Percentiles rank a stretch among this genome's conserved stretches.
These are phyloP conservation scores for Tetrahymena elliotti DNA, from an alignment of 73 alveolate species.

Conservation along the genomic window DNA sequence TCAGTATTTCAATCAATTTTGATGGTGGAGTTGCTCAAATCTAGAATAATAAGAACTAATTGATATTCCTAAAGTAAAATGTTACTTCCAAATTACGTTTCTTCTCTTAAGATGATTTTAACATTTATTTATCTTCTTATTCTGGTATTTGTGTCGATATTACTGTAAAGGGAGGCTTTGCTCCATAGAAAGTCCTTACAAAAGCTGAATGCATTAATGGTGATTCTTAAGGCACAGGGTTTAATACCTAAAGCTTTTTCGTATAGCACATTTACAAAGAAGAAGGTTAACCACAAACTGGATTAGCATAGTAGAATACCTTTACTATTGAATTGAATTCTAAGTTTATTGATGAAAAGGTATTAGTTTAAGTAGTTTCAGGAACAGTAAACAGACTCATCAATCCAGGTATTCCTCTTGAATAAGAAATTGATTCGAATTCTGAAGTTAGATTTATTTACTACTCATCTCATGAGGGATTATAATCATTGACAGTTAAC, in stretches of 20 bases:
- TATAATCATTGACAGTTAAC: not conserved
- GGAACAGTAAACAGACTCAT: not conserved
- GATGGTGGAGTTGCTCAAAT: not conserved
- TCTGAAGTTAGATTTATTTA: not conserved
- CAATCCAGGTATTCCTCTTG: not conserved
- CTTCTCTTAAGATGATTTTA: not conserved
- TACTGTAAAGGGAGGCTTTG: not conserved
- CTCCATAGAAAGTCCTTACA: not conserved
- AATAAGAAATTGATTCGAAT: not conserved
- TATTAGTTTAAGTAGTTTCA: not conserved
- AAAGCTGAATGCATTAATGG: not conserved
- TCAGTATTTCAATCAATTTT: not conserved
- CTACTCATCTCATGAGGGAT: not conserved
- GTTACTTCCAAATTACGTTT: not conserved
- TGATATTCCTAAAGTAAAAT: not conserved
- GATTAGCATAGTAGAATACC: not conserved
- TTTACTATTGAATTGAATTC: not conserved
- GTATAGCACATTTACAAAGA: not conserved
- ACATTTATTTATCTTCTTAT: not conserved
- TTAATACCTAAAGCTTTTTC: not conserved
- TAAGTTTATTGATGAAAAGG: not conserved
- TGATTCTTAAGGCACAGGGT: not conserved
- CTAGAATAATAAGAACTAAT: not conserved
- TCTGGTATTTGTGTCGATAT: not conserved
- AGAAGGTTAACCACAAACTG: not conserved